These are phyloP conservation scores for Diaporthe nobilis DNA, from an alignment of 2,329 filamentous ascomycete species.

Conservation along the genomic window DNA sequence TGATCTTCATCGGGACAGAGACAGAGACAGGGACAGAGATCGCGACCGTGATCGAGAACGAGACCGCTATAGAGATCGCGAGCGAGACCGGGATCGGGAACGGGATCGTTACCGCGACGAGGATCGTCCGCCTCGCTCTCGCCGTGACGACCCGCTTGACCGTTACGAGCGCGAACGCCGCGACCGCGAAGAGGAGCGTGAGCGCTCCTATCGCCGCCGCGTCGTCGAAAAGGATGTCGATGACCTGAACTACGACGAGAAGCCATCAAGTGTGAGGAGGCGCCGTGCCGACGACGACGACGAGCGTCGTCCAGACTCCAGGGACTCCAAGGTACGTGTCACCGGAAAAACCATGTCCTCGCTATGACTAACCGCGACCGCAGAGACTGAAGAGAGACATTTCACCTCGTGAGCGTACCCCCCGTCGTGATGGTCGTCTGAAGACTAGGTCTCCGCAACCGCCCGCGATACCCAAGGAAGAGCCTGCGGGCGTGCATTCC, in stretches of 20 bases:
- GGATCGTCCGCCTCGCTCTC: slow-evolving; percentile 66
- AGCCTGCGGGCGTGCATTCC: slow-evolving; percentile 77
- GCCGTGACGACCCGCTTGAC: slow-evolving; percentile 72
- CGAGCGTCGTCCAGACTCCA: slow-evolving; percentile 74
- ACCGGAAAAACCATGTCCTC: slow-evolving; percentile 26
- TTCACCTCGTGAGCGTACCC: slow-evolving; percentile 73
- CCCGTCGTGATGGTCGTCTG: slow-evolving; percentile 68
- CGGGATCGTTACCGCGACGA: slow-evolving; percentile 60
- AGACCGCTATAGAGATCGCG: slow-evolving; percentile 54
- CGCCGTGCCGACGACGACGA: slow-evolving; percentile 82
- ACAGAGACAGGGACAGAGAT: slow-evolving; percentile 54
- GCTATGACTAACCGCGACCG: slow-evolving; percentile 1
- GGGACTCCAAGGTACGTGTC: slow-evolving; percentile 74
- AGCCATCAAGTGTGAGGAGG: slow-evolving; percentile 78
- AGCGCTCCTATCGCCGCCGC: slow-evolving; percentile 88
- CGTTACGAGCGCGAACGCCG: slow-evolving; percentile 89
- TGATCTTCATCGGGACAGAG: slow-evolving; percentile 56
- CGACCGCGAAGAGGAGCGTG: slow-evolving; percentile 90
- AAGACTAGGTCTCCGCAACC: slow-evolving; percentile 67
- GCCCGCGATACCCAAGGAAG: slow-evolving; percentile 59
- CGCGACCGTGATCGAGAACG: slow-evolving; percentile 52
- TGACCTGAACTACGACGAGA: slow-evolving; percentile 89
- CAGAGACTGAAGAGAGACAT: slow-evolving; percentile 72
- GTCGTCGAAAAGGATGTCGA: slow-evolving; percentile 81
- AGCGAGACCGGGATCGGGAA: slow-evolving; percentile 54